Evolutionary conservation across 805 yeast species (phyloP), one percentile per base, ranked within the genome.

Genomic region (Naumovozyma baii): DNA sequence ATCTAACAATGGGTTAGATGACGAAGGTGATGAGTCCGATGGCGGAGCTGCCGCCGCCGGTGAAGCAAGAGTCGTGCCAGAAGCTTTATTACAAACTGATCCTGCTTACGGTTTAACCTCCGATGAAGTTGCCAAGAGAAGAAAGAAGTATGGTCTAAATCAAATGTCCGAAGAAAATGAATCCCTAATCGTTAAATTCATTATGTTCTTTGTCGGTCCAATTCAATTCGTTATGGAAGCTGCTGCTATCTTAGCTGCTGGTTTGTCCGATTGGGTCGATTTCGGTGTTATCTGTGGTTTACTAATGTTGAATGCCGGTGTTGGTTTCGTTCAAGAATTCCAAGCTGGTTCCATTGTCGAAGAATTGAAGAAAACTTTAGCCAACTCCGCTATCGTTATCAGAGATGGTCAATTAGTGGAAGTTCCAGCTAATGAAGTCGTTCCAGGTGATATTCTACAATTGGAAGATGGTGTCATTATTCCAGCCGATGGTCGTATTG

Each of bases 271-370:
- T 73, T 87, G 96, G 96, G 95, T 87, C 62, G 96, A 87, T 77
- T 87, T 87, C 74, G 96, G 96, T 78, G 96, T 87, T 65, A 87
- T 87, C 64, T 78, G 84, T 68, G 96, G 82, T 69, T 70, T 87
- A 56, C 73, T 87, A 57, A 55, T 80, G 66, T 77, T 87, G 64
- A 87, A 87, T 70, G 96, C 96, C 50, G 69, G 71, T 58, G 96
- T 87, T 66, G 96, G 96, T 77, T 87, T 87, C 80, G 74, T 85
- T 55, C 96, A 87, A 74, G 96, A 87, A 70, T 88, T 71, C 82
- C 95, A 87, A 72, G 96, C 96, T 51, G 96, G 96, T 74, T 86
- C 95, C 48, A 87, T 87, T 74, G 96, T 87, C 54, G 95, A 86
- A 43, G 96, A 87, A 68, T 78, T 87, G 72, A 88, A 87, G 75